Percentiles rank a stretch among this genome's conserved stretches.
Conservation (phyloP, 148 eudicot species). For the Vaccinium macrocarpon region DNA sequence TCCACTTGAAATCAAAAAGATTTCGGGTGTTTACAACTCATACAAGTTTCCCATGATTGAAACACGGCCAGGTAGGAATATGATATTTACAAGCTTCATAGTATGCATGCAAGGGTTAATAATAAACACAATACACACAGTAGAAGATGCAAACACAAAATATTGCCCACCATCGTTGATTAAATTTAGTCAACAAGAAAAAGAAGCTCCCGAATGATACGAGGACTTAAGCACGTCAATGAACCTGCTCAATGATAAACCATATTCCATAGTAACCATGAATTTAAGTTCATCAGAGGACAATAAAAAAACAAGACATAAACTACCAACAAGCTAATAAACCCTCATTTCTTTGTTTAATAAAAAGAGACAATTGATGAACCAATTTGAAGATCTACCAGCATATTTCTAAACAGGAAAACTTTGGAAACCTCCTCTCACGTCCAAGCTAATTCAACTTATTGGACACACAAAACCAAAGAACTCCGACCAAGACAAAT, state of each 20-base stretch:
- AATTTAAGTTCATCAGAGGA: not conserved
- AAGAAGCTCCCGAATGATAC: not conserved
- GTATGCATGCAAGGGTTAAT: not conserved
- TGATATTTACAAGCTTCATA: not conserved
- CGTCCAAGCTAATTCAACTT: not conserved
- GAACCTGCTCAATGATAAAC: not conserved
- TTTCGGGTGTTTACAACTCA: not conserved
- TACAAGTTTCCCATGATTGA: not conserved
- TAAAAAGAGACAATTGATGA: not conserved
- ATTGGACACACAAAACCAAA: not conserved
- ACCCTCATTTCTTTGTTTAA: too few relatives aligned
- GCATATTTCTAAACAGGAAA: not conserved
- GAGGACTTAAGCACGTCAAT: not conserved
- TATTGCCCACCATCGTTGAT: not conserved
- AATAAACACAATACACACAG: not conserved
- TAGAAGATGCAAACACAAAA: not conserved
- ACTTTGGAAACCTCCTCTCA: not conserved
- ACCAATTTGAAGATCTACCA: conserved; percentile 4
- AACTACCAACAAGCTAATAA: not conserved
- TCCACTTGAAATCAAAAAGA: not conserved
- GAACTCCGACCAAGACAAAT: not conserved
- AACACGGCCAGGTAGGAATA: not conserved
- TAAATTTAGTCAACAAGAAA: not conserved
- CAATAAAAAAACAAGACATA: not conserved
- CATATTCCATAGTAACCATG: not conserved